Percentiles rank a stretch among this genome's conserved stretches.
Evolutionary conservation across 345 rosid species (phyloP).

Genomic region (Eucalyptus shirleyi): DNA sequence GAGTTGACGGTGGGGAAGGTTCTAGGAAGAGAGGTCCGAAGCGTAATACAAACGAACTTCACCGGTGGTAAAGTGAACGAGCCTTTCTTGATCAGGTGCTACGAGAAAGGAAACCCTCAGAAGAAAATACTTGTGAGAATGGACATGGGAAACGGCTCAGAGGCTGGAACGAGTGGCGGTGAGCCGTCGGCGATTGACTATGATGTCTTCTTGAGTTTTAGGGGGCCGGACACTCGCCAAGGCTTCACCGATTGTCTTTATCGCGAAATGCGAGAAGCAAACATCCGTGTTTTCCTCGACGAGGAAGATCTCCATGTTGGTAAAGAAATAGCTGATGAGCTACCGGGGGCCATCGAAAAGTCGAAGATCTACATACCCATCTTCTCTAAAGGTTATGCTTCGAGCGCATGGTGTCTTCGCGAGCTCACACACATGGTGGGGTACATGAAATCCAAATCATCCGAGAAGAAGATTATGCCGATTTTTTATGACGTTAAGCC

Average conservation of each 20-base stretch:
- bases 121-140: background rate
- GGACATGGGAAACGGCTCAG: background rate
- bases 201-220: background rate
- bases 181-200: background rate
- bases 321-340: background rate
- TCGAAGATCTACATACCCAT: background rate
- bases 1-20: too few relatives aligned
- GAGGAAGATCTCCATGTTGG: background rate
- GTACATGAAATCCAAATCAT: background rate
- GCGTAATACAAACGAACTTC: too few relatives aligned
- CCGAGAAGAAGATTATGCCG: background rate
- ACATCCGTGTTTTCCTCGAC: background rate
- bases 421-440: background rate
- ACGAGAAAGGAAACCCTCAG: too few relatives aligned
- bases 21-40: too few relatives aligned
- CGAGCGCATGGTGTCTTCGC: background rate
- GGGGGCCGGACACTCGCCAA: background rate
- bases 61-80: too few relatives aligned
- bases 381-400: background rate
- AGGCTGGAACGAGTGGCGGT: rapidly evolving
- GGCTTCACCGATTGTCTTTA: background rate
- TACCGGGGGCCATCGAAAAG: background rate
- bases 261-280: rapidly evolving
- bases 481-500: background rate
- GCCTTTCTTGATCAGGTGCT: too few relatives aligned